Conservation (phyloP, 2,329 filamentous ascomycete species). For the Cephalotrichum gorgonifer region DNA sequence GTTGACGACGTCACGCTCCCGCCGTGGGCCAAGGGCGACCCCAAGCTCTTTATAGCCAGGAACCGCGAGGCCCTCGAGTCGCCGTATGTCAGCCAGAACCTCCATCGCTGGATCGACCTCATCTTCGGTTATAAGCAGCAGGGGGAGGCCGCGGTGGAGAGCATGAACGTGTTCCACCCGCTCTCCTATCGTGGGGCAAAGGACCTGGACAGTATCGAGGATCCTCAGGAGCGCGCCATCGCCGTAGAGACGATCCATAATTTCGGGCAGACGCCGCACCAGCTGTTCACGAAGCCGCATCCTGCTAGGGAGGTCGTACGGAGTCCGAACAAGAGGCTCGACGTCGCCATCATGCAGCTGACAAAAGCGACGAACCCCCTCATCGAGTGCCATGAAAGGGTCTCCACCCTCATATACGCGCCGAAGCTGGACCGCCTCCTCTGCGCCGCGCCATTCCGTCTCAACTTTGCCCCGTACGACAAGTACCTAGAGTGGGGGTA, state of each 20-base stretch:
- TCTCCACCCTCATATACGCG: slow-evolving; percentile 69
- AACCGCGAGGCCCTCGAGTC: slow-evolving; percentile 94
- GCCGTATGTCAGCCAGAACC: slow-evolving; percentile 76
- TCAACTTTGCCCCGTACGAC: slow-evolving; percentile 87
- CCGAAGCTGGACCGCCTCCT: slow-evolving; percentile 73
- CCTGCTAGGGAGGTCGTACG: slow-evolving; percentile 60
- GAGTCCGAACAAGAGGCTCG: slow-evolving; percentile 58
- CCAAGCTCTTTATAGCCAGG: slow-evolving; percentile 89
- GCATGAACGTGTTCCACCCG: slow-evolving; percentile 91
- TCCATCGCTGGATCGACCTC: slow-evolving; percentile 93
- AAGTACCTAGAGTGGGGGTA: slow-evolving; percentile 96
- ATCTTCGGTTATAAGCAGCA: slow-evolving; percentile 92
- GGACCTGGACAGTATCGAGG: slow-evolving; percentile 82
- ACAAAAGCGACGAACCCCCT: slow-evolving; percentile 71
- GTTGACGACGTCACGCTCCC: slow-evolving; percentile 87
- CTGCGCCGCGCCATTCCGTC: slow-evolving; percentile 70
- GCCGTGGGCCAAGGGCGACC: slow-evolving; percentile 93
- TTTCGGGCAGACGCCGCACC: slow-evolving; percentile 93
- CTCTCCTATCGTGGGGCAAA: slow-evolving; percentile 91
- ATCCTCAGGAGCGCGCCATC: slow-evolving; percentile 75
- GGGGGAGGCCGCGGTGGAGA: slow-evolving; percentile 83
- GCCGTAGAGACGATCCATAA: slow-evolving; percentile 97
- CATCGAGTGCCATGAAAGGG: slow-evolving; percentile 65
- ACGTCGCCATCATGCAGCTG: slow-evolving; percentile 66
- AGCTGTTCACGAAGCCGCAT: slow-evolving; percentile 80